Conservation (phyloP, 345 rosid genomes). For the Pistacia vera region DNA sequence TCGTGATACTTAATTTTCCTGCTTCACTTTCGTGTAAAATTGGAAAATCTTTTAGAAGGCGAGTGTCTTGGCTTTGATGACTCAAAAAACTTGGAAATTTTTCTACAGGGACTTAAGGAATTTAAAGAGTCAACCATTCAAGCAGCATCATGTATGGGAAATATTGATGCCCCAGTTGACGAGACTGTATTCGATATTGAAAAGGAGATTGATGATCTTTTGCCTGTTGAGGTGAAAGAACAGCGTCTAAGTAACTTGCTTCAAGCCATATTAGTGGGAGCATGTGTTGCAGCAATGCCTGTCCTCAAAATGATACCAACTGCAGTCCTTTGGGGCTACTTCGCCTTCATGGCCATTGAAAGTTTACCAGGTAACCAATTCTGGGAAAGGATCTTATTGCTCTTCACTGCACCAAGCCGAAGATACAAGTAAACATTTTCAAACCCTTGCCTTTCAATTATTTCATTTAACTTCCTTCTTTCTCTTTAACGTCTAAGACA, state of each 20-base stretch:
- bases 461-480: not conserved
- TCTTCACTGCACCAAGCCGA: constrained; percentile 78
- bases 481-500: not conserved
- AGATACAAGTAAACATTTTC: constrained; percentile 59
- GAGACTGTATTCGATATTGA: constrained; percentile 71
- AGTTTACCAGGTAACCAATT: constrained; percentile 86
- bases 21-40: constrained; percentile 2
- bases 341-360: constrained; percentile 89
- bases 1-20: not conserved
- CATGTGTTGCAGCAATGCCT: constrained; percentile 87
- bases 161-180: constrained; percentile 68
- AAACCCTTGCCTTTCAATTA: not conserved
- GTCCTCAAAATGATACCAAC: constrained; percentile 78
- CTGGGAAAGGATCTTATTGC: constrained; percentile 80
- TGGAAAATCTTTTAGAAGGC: not conserved
- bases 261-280: constrained; percentile 76
- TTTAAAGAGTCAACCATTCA: constrained; percentile 78
- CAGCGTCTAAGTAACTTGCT: constrained; percentile 79
- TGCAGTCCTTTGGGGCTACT: constrained; percentile 86
- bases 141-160: constrained; percentile 61
- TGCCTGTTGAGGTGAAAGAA: constrained; percentile 85
- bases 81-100: not conserved
- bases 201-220: constrained; percentile 79
- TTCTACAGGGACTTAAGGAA: constrained; percentile 60
- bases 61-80: not conserved